Conservation (phyloP, 352 stramenopile genomes). For the Blastocystis sp. region DNA sequence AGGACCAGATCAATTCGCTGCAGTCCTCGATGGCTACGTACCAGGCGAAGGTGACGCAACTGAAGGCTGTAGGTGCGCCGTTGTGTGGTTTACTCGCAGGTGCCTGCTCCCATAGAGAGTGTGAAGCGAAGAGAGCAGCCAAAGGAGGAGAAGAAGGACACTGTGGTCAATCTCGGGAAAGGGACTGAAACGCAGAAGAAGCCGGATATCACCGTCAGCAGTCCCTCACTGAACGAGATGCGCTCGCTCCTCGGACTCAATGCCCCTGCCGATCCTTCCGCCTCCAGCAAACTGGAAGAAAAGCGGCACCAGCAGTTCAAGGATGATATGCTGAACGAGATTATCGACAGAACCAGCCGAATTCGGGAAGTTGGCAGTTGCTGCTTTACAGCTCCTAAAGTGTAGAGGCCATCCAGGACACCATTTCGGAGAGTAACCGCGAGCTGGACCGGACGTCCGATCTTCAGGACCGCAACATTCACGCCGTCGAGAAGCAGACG, state of each 20-base stretch:
- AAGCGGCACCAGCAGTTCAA: not conserved
- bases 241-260: not conserved
- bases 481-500: not conserved
- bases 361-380: conserved; percentile 11
- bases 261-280: not conserved
- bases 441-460: not conserved
- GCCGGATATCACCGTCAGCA: not conserved
- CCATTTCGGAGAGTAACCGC: not conserved
- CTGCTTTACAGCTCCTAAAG: not conserved
- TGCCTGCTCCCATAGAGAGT: not conserved
- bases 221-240: not conserved
- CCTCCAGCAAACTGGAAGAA: not conserved
- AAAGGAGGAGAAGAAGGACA: not conserved
- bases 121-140: not conserved
- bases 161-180: not conserved
- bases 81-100: not conserved
- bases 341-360: not conserved
- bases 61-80: not conserved
- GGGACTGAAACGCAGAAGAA: not conserved
- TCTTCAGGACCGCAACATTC: conserved; percentile 1
- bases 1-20: conserved; percentile 8
- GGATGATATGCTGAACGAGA: not conserved
- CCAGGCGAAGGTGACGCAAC: not conserved
- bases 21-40: not conserved
- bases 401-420: not conserved